Base-by-base conservation (phyloP, 2,329 filamentous ascomycete species). In the Nemania diffusa region DNA sequence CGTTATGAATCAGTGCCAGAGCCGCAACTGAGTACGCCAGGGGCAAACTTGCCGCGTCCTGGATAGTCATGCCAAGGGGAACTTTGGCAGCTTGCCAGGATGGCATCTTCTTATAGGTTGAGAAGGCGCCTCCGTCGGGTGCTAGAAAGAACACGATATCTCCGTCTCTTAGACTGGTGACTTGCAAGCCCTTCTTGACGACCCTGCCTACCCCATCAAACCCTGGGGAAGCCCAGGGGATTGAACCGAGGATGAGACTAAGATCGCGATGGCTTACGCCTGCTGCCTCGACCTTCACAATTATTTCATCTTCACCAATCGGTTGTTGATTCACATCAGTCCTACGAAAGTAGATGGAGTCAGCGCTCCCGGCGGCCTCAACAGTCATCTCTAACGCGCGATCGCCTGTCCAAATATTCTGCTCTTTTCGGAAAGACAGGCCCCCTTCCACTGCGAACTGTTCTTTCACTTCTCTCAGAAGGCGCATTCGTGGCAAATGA, bases 201-300 rank as follows among this genome's bases (percentile, higher is more conserved):
- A 70, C 57, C 8, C 46, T 64, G 24, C 69, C 69, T 1, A 48
- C 66, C 2, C 66, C 66, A 24, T 69, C 69, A 27, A 64, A 53
- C 9, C 68, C 68, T 1, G 68, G 68, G 20, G 63, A 42, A 4
- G 59, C 62, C 73, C 73, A 75, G 0, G 73, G 70, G 2, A 75
- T 69, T 0, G 73, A 61, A 3, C 73, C 72, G 1, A 75, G 68
- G 5, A 75, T 46, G 3, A 72, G 59, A 17, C 62, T 57, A 0
- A 76, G 65, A 51, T 76, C 74, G 1, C 70, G 71, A 37, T 64
- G 69, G 65, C 66, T 74, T 7, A 74, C 22, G 20, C 73, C 73
- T 4, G 60, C 66, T 3, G 71, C 68, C 42, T 72, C 66, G 2
- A 73, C 68, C 27, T 63, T 34, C 24, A 74, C 58, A 11, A 73